Evolutionary conservation across 2,329 filamentous ascomycete genomes (phyloP).

Genomic region (Geosmithia putterillii): DNA sequence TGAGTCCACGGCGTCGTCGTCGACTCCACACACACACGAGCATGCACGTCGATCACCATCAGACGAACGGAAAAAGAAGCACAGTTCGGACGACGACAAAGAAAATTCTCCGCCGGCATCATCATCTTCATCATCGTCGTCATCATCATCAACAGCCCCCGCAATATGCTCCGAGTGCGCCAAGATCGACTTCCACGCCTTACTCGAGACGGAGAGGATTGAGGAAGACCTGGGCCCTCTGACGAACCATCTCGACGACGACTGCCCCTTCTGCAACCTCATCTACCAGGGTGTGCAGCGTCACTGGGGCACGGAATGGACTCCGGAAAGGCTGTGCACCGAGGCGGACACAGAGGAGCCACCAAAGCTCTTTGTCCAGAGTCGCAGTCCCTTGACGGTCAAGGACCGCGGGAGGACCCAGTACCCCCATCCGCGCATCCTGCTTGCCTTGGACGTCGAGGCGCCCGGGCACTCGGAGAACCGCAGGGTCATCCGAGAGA

Average conservation of each 20-base stretch:
- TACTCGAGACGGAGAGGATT: conserved; percentile 2
- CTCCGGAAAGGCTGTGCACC: conserved; percentile 1
- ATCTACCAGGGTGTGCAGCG: background rate
- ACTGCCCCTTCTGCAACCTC: conserved; percentile 4
- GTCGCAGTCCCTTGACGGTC: conserved; percentile 2
- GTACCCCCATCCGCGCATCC: conserved; percentile 3
- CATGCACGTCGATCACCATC: too few relatives aligned
- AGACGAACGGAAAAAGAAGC: too few relatives aligned
- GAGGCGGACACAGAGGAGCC: background rate
- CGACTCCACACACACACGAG: too few relatives aligned
- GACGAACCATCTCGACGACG: background rate
- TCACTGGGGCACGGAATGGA: conserved; percentile 2
- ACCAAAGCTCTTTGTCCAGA: conserved; percentile 4
- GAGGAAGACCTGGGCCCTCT: conserved; percentile 3
- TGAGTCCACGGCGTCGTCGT: too few relatives aligned
- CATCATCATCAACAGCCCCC: background rate
- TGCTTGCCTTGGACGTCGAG: conserved; percentile 2
- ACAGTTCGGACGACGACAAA: background rate
- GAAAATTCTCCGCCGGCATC: too few relatives aligned
- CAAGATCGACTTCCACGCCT: conserved; percentile 2
- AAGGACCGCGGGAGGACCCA: background rate
- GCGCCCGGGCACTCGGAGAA: conserved; percentile 3
- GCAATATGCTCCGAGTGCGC: conserved; percentile 1
- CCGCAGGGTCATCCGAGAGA: conserved; percentile 3
- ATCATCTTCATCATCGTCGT: background rate